A percentile compares a stretch with the other conserved stretches of the same genome.
Conservation (phyloP, 164 flowering plant genomes). For the Aristolochia contorta region DNA sequence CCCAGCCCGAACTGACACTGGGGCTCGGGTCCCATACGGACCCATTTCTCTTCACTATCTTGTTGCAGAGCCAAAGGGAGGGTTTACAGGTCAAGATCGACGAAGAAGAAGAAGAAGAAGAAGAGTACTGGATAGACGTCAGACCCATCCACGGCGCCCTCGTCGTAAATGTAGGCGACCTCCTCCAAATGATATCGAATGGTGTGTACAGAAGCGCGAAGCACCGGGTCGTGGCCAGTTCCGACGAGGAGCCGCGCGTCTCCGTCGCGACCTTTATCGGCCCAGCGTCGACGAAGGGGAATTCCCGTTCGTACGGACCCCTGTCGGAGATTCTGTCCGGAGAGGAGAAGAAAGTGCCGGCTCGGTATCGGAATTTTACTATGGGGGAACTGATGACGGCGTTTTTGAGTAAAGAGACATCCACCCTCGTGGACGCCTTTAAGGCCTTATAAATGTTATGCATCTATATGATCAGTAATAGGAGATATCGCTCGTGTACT, state of each 20-base stretch:
- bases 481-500: too few relatives aligned
- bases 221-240: conserved; percentile 21
- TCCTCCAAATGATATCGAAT: conserved; percentile 6
- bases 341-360: conserved; percentile 5
- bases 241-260: conserved; percentile 7
- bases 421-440: too few relatives aligned
- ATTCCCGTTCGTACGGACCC: conserved; percentile 9
- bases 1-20: conserved; percentile 57
- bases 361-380: conserved; percentile 12
- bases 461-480: too few relatives aligned
- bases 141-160: too few relatives aligned
- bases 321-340: conserved; percentile 14
- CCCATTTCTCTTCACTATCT: neutral
- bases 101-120: too few relatives aligned
- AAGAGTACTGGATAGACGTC: conserved; percentile 42
- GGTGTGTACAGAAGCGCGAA: conserved; percentile 13
- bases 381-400: neutral
- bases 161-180: too few relatives aligned
- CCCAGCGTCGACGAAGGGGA: conserved; percentile 2
- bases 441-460: too few relatives aligned
- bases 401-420: conserved; percentile 2
- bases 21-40: conserved; percentile 22
- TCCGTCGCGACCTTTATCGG: conserved; percentile 10
- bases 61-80: conserved; percentile 21
- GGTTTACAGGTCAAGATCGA: conserved; percentile 55